A percentile compares a stretch with the other conserved stretches of the same genome.
Evolutionary conservation across 1,284 basidiomycete genomes (phyloP).

Genomic region (Neonothopanus nambi): DNA sequence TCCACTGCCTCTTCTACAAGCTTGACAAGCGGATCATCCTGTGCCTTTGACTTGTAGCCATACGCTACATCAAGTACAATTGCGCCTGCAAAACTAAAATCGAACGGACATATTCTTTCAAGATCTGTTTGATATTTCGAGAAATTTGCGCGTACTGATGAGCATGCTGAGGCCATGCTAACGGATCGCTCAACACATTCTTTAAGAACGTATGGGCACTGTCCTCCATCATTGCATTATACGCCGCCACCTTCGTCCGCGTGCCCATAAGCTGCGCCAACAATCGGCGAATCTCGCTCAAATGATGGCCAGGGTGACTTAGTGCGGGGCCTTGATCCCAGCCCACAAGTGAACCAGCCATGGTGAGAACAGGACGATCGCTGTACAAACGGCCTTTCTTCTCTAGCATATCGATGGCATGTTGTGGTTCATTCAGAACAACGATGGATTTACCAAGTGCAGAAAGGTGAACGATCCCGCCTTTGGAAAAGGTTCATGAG

Average conservation of each 20-base stretch:
- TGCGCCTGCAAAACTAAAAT: constrained; percentile 39
- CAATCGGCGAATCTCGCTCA: constrained; percentile 42
- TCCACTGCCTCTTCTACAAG: constrained; percentile 38
- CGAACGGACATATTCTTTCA: background rate
- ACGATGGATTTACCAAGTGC: constrained; percentile 44
- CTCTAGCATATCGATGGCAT: constrained; percentile 45
- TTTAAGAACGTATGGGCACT: constrained; percentile 22
- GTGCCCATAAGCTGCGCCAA: constrained; percentile 43
- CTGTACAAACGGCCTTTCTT: constrained; percentile 47
- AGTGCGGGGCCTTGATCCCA: constrained; percentile 44
- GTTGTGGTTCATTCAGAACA: constrained; percentile 40
- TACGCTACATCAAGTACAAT: constrained; percentile 41
- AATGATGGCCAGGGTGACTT: constrained; percentile 38
- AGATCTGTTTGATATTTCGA: background rate
- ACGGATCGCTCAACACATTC: constrained; percentile 29
- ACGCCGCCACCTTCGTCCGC: constrained; percentile 31
- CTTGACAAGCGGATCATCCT: constrained; percentile 37
- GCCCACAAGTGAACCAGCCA: constrained; percentile 45
- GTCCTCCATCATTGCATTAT: constrained; percentile 28
- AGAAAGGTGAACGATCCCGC: constrained; percentile 39
- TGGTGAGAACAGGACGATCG: constrained; percentile 40
- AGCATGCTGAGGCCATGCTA: constrained; percentile 35
- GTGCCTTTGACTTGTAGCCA: constrained; percentile 38
- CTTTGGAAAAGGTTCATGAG: too few relatives aligned
- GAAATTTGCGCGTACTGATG: constrained; percentile 34